Base-by-base conservation (phyloP, 495 filamentous ascomycete genomes). In the Penicillium pancosmium region DNA sequence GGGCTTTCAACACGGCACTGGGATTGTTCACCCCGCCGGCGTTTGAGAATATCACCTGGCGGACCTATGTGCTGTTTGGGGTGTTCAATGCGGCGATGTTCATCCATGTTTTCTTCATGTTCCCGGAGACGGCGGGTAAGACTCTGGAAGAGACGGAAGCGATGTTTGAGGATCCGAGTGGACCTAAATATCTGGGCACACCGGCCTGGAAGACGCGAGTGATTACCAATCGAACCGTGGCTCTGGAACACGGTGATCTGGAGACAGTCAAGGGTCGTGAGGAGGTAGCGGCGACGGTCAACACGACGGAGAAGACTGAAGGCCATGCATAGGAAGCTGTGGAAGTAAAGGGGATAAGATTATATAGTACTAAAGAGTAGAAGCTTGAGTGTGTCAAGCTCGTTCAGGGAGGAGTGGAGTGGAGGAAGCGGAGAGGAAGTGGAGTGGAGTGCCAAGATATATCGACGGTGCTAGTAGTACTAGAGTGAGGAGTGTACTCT, bases 71-170 rank as follows among this genome's bases (percentile, higher is more conserved):
- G 50, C 68, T 92, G 19, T 93, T 92, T 64, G 90, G 86, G 23
- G 82, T 86, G 8, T 92, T 92, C 70, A 86, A 82, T 68, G 78
- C 82, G 31, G 73, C 72, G 57, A 88, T 88, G 82, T 80, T 85
- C 47, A 65, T 89, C 38, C 90, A 92, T 68, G 80, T 85, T 13
- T 90, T 84, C 74, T 90, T 92, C 73, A 65, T 89, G 56, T 91
- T 92, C 77, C 90, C 89, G 0, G 90, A 93, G 73, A 92, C 89
- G 0, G 81, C 82, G 9, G 88, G 88, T 51, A 90, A 90, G 79
- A 86, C 88, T 12, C 79, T 93, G 3, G 91, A 92, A 63, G 88
- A 92, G 71, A 79, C 87, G 5, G 86, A 88, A 49, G 71, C 76
- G 18, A 86, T 91, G 57, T 93, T 93, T 59, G 84, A 87, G 53